Percentiles rank a stretch among this genome's conserved stretches.
Evolutionary conservation across 2,329 filamentous ascomycete species (phyloP).

Genomic region (Ceratocystis papillata): DNA sequence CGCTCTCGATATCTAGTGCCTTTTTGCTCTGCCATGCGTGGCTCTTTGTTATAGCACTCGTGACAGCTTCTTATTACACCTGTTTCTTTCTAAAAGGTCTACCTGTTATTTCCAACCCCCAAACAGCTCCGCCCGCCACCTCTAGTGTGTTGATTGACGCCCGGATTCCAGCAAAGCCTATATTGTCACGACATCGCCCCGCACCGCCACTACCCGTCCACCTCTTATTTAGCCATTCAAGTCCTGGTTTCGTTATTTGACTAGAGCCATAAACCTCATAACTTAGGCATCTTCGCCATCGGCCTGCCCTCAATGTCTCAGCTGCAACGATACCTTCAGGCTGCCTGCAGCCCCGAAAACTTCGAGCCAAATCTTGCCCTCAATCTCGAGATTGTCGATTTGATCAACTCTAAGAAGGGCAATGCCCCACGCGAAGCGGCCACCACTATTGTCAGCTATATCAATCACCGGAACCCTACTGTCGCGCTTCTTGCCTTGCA

Average conservation of each 20-base stretch:
- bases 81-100: neutral
- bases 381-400: constrained; percentile 89
- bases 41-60: constrained; percentile 13
- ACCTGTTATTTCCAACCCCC: constrained; percentile 5
- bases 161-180: neutral
- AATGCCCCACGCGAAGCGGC: constrained; percentile 90
- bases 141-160: constrained; percentile 5
- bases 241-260: neutral
- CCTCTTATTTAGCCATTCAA: neutral
- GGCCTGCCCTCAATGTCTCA: constrained; percentile 49
- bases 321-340: constrained; percentile 89
- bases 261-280: no score
- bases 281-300: neutral
- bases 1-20: neutral
- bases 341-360: constrained; percentile 93
- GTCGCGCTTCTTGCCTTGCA: constrained; percentile 81
- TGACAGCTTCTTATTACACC: neutral
- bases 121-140: neutral
- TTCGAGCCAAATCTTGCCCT: constrained; percentile 95
- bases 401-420: constrained; percentile 96
- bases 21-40: constrained; percentile 15
- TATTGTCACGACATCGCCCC: constrained; percentile 1
- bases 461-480: constrained; percentile 96
- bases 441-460: constrained; percentile 79
- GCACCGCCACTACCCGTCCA: constrained; percentile 10